Conservation (phyloP, 257 asterid genomes). For the Anisodus acutangulus region DNA sequence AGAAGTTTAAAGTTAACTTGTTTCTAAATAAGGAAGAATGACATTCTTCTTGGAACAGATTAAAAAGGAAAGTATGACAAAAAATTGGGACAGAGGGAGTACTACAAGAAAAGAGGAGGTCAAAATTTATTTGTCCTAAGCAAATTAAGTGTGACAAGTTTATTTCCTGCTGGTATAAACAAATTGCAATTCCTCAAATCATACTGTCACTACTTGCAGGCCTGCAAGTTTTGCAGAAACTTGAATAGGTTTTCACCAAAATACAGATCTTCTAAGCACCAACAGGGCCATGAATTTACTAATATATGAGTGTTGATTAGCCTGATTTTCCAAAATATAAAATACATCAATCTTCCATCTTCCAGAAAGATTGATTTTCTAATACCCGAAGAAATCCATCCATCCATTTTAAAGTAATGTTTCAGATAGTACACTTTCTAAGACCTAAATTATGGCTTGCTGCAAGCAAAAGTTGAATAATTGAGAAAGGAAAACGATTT, state of each 20-base stretch:
- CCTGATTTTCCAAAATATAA: background rate
- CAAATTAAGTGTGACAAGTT: constrained; percentile 16
- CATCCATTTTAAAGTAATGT: background rate
- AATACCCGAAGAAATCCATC: background rate
- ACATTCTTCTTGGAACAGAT: background rate
- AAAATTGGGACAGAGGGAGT: background rate
- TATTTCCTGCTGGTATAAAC: background rate
- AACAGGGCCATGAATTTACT: constrained; percentile 8
- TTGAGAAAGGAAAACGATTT: background rate
- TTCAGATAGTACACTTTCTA: constrained; percentile 15
- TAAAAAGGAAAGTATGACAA: background rate
- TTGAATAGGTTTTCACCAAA: background rate
- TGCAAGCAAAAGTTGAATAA: background rate
- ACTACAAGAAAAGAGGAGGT: constrained; percentile 6
- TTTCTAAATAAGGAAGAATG: constrained; percentile 9
- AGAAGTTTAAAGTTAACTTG: background rate
- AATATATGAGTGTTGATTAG: background rate
- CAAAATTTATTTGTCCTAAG: constrained; percentile 2
- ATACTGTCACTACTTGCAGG: constrained; percentile 13
- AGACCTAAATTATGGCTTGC: background rate
- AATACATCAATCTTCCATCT: background rate
- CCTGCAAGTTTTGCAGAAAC: background rate
- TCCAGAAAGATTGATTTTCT: background rate
- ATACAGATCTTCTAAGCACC: background rate
- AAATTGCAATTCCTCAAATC: background rate